Evolutionary conservation across 2,329 filamentous ascomycete species (phyloP), one percentile per base, ranked within the genome.

Genomic region (Venturiaceae sp.): DNA sequence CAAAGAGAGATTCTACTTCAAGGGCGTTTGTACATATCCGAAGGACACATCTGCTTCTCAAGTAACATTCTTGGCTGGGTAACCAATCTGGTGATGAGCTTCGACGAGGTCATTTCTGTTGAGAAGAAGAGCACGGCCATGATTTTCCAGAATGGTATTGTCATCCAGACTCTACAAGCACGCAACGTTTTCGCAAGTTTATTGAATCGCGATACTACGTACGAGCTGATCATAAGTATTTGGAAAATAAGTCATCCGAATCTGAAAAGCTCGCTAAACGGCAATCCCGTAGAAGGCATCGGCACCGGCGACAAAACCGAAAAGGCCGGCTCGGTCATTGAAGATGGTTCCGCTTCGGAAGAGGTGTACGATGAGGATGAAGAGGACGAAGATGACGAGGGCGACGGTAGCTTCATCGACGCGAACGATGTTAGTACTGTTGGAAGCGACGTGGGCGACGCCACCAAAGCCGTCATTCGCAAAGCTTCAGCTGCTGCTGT

Each of bases 1-100:
- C 94, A 99, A 72, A 85, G 92, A 64, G 95, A 99, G 69, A 99
- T 99, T 61, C 82, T 99, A 36, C 84, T 95, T 6, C 94, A 96
- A 64, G 94, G 94, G 5, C 83, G 94, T 41, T 80, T 99, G 14
- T 99, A 99, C 68, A 90, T 99, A 44, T 97, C 94, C 0, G 94
- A 99, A 74, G 92, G 92, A 11, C 92, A 99, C 69, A 84, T 99
- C 52, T 99, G 94, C 76, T 99, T 99, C 74, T 96, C 92, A 67
- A 97, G 94, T 77, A 99, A 99, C 69, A 99, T 99, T 64, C 83
- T 99, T 52, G 94, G 94, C 57, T 99, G 94, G 94, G 88, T 95
- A 23, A 99, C 94, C 0, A 99, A 94, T 1, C 78, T 99, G 44
- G 92, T 99, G 56, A 96, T 99, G 77, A 95, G 91, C 71, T 99